Evolutionary conservation across 1,284 basidiomycete genomes (phyloP), one percentile per base, ranked within the genome.

Genomic region (Phlebopus sp.): DNA sequence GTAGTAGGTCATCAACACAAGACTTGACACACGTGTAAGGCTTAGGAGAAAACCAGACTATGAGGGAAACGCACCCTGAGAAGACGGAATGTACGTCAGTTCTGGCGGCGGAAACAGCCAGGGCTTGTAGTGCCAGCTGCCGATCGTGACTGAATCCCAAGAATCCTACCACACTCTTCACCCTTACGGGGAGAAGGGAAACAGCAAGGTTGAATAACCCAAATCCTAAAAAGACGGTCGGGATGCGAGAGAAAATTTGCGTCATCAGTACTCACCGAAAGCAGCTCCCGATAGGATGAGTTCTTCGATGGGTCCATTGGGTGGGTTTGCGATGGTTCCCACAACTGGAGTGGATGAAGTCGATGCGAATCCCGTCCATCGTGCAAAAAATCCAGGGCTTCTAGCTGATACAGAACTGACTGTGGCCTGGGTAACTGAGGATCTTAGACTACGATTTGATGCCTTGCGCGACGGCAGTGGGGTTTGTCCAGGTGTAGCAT

Each of bases 191-290:
- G 11, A 90, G 68, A 11, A 90, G 68, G 2, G 85, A 88, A 53
- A 90, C 81, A 8, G 88, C 81, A 40, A 90, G 76, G 58, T 89
- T 89, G 68, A 90, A 90, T 19, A 90, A 59, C 0, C 86, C 87
- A 57, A 71, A 81, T 0, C 84, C 77, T 79, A 29, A 8, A 44
- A 32, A 6, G n/a, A 17, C n/a, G 39, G 47, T 13, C 51, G 37
- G 23, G 45, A 50, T n/a, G 19, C 11, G 21, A 4, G 41, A 31
- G 30, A 11, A 19, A 27, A 13, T n/a, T n/a, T n/a, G 30, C 48
- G 45, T n/a, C 10, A 39, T 21, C 42, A 48, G n/a, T 42, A 50
- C 64, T 42, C 50, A 83, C 84, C 87, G 58, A 89, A 90, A 2
- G 87, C 87, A 5, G 83, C 79, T 2, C 87, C 87, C 4, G 82